Base-by-base conservation (phyloP, 345 rosid genomes). In the Cardamine resedifolia region DNA sequence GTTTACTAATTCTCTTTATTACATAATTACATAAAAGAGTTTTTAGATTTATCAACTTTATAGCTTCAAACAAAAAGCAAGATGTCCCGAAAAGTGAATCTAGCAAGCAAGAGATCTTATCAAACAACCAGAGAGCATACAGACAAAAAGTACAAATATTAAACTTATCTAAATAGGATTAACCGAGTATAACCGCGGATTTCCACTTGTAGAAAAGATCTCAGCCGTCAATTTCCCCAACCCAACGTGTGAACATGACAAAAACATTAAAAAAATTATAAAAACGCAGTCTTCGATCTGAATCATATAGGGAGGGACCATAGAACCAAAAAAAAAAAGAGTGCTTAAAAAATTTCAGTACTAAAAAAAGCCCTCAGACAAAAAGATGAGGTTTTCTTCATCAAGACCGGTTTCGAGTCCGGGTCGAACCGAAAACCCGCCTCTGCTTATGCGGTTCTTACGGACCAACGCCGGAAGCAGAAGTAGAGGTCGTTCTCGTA, bases 351-450 rank as follows among this genome's bases (percentile, higher is more conserved):
- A 20, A 0, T 23, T 69, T 27, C 10, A 57, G 21, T 55, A 11
- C 52, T 12, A 14, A 11, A 48, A 20, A 64, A 30, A 9, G n/a
- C n/a, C 26, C 15, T 47, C 52, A 15, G 28, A 15, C 21, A 10
- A 67, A 38, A 38, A 27, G 31, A 93, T 87, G 97, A 93, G 86
- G 86, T 66, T 85, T 12, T 67, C 88, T 5, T 71, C 86, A 1
- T 43, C 86, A 6, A 88, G 89, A 79, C 83, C 91, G 81, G 78
- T 77, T 20, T 87, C 92, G 1, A 93, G 98, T 72, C 98, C 98
- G 76, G 92, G 97, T 72, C 94, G 97, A 76, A 51, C 92, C 0
- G 97, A 93, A 69, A 93, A 84, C 64, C 97, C 98, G 47, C 91
- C 98, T 43, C 90, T 92, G 11, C 80, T 90, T 65, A 84, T 90